Evolutionary conservation across 2,329 filamentous ascomycete genomes (phyloP).

Genomic region (Cordyceps militaris): DNA sequence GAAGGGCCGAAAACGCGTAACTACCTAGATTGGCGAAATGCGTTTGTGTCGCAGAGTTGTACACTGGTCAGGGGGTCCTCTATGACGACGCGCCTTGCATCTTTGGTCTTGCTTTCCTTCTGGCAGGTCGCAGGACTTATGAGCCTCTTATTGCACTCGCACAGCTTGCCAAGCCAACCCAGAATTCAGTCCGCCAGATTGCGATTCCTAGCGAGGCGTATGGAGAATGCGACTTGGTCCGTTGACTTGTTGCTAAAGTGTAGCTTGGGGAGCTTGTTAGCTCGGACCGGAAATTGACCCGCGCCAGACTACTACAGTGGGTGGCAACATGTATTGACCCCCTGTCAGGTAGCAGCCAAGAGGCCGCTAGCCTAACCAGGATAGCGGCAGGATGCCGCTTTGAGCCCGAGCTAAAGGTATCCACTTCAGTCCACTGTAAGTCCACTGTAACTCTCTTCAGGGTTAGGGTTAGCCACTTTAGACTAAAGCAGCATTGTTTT

Average conservation of each 20-base stretch:
- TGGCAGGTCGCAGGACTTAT: neutral
- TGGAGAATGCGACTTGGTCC: conserved; percentile 6
- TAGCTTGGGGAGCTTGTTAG: conserved; percentile 15
- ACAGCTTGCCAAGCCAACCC: neutral
- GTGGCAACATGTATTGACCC: no score
- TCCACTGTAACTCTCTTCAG: no score
- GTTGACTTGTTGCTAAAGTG: neutral
- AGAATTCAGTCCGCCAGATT: neutral
- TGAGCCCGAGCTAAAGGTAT: no score
- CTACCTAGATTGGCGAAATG: neutral
- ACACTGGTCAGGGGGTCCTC: conserved; percentile 6
- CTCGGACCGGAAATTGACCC: conserved; percentile 32
- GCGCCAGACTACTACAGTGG: conserved; percentile 15
- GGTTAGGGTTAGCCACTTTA: no score
- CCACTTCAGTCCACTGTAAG: no score
- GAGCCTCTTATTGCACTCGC: neutral
- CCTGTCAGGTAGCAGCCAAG: no score
- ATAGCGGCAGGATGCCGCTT: no score
- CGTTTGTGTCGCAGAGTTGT: neutral
- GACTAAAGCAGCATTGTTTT: no score
- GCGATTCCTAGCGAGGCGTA: neutral
- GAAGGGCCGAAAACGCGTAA: neutral
- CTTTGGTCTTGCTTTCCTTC: neutral
- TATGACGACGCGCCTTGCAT: conserved; percentile 6
- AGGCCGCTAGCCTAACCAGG: no score